Base-by-base conservation (phyloP, 257 asterid species). In the Przewalskia tangutica region DNA sequence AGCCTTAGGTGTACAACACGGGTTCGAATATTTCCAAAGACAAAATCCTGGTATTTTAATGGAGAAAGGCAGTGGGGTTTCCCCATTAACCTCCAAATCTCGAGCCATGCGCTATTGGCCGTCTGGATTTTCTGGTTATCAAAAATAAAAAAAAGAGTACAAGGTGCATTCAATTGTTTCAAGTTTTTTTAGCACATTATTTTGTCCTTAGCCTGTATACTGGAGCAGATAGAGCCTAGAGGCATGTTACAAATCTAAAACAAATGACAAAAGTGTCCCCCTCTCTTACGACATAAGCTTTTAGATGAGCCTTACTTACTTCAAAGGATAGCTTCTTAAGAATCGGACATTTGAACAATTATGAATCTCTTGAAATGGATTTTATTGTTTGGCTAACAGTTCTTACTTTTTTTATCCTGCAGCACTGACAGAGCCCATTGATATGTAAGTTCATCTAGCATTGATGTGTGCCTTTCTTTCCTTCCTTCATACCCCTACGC, bases 341-440 rank as follows among this genome's bases (percentile, higher is more conserved):
- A 64, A n/a, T 42, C 42, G 66, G 6, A 20, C 14, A 60, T 60
- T 18, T 59, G 77, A 68, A 40, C 55, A 8, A 13, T 17, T 17
- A 3, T 9, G 48, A 13, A 36, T 34, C n/a, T 17, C 50, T 65
- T 12, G 0, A 18, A 38, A 17, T 7, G 51, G 18, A 32, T 1
- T 46, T 70, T 23, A 46, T 20, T 71, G 78, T 71, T 71, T 18
- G 11, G 78, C 78, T 71, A 3, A 71, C 58, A 18, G 20, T 71
- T 27, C 32, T 27, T 27, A 27, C 32, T 71, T 71, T 82, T 13
- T 12, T 78, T 71, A 67, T 17, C 62, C 38, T 88, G 86, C 91
- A 88, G 98, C 98, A 77, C 77, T 93, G 79, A 90, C 97, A 0
- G 98, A 94, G 89, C 84, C 97, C 32, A 94, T 94, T 51, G 97